phyloP scores from a whole-genome alignment of 139 green algal genomes.

The Picochlorum sp. region DNA sequence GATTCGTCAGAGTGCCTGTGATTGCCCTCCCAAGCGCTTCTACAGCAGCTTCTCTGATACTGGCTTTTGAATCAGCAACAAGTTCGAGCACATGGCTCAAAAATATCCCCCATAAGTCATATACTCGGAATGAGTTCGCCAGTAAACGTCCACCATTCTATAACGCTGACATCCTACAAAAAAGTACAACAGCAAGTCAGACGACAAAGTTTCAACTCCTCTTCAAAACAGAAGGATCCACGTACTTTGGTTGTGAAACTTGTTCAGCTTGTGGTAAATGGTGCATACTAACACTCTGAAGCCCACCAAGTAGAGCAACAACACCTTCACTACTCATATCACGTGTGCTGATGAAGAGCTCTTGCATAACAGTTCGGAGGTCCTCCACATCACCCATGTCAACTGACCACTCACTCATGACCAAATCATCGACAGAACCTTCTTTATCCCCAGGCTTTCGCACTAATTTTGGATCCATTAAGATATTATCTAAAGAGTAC shows the following conservation, averaged over 20 bases:
- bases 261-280: slow-evolving; percentile 23
- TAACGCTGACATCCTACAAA: slow-evolving; percentile 41
- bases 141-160: slow-evolving; percentile 69
- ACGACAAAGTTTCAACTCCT: slow-evolving; percentile 1
- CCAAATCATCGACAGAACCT: background rate
- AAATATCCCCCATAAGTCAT: slow-evolving; percentile 74
- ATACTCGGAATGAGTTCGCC: slow-evolving; percentile 48
- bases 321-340: slow-evolving; percentile 55
- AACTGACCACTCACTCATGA: slow-evolving; percentile 4
- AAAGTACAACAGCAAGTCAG: slow-evolving; percentile 14
- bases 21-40: slow-evolving; percentile 60
- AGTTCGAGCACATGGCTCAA: slow-evolving; percentile 64
- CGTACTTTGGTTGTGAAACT: slow-evolving; percentile 21
- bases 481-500: slow-evolving; percentile 60
- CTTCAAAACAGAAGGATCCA: slow-evolving; percentile 10
- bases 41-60: slow-evolving; percentile 45
- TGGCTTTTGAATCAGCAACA: slow-evolving; percentile 27
- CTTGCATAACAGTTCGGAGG: slow-evolving; percentile 41
- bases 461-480: slow-evolving; percentile 51
- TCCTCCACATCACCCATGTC: slow-evolving; percentile 43
- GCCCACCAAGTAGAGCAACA: slow-evolving; percentile 41
- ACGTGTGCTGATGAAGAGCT: slow-evolving; percentile 56
- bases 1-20: slow-evolving; percentile 36
- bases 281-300: slow-evolving; percentile 36
- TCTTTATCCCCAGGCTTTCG: background rate